phyloP scores from a whole-genome alignment of 441 rosid genomes.

The Macaranga tanarius region DNA sequence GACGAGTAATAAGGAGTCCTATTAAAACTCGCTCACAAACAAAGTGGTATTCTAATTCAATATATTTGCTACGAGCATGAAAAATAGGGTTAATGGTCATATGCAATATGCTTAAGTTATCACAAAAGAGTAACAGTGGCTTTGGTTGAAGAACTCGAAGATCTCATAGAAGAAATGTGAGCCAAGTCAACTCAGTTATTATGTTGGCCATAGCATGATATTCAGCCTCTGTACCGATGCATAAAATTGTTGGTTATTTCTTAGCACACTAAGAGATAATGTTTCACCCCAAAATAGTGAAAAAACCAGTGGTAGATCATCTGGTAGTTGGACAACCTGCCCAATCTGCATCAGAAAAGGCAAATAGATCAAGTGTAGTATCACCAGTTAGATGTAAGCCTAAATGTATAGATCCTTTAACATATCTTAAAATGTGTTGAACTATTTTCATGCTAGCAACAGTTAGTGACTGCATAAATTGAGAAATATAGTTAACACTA shows the following conservation, averaged over 20 bases:
- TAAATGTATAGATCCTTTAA: not conserved
- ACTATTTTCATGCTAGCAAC: not conserved
- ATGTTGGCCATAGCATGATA: not conserved
- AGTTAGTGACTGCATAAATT: not conserved
- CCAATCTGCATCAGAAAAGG: not conserved
- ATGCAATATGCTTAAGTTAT: not conserved
- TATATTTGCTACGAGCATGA: not conserved
- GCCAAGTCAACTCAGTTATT: not conserved
- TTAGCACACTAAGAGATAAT: not conserved
- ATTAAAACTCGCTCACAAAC: not conserved
- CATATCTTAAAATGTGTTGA: not conserved
- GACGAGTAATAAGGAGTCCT: not conserved
- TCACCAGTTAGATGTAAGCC: not conserved
- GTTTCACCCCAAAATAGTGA: not conserved
- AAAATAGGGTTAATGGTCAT: not conserved
- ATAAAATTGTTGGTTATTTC: not conserved
- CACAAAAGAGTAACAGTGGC: not conserved
- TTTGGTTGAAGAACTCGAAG: not conserved
- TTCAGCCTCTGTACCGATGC: not conserved
- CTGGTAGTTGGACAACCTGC: not conserved
- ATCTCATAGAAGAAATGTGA: not conserved
- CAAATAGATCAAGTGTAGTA: not conserved
- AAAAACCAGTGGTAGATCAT: not conserved
- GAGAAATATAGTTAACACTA: not conserved
- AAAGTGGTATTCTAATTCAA: not conserved